Base-by-base conservation (phyloP, 768 basidiomycete species). In the Termitomyces sp. region DNA sequence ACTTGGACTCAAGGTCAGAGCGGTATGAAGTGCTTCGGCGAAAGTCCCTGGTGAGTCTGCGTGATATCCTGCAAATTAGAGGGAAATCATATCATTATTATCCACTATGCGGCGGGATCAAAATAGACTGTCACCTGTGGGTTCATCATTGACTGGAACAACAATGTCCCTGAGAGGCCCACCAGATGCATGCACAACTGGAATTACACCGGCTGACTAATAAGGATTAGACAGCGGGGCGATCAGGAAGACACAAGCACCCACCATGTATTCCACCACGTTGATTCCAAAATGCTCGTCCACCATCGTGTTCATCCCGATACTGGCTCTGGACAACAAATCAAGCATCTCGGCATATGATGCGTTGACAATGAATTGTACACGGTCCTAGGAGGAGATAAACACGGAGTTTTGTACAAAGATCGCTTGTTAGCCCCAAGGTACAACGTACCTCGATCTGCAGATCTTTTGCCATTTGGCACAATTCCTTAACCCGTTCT, bases 241-340 rank as follows among this genome's bases (percentile, higher is more conserved):
- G 2, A 16, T 34, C 31, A 18, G 18, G 3, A 28, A 16, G 33
- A 52, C 18, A 46, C 56, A 62, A 18, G 5, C 15, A 70, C 82
- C 62, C 50, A 91, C 95, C 95, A 98, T 96, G 64, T 91, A 96
- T 70, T 99, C 96, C 8, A 99, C 96, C 37, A 99, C 81, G 64
- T 94, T 97, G 69, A 99, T 98, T 2, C 97, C 96, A 61, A 98
- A 99, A 69, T 99, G 96, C 70, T 99, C 96, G 66, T 98, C 94
- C 0, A 94, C 82, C 96, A 99, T 99, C 15, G 96, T 97, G 66
- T 92, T 95, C 26, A 98, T 68, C 0, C 96, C 95, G 16, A 98
- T 80, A 60, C 87, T 90, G 1, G 94, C 85, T 46, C 73, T 74
- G 7, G 87, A 84, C 2, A 99, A 77, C 80, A 88, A 86, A 5